Evolutionary conservation across 768 basidiomycete genomes (phyloP), one percentile per base, ranked within the genome.

Genomic region (Lentinula raphanica): DNA sequence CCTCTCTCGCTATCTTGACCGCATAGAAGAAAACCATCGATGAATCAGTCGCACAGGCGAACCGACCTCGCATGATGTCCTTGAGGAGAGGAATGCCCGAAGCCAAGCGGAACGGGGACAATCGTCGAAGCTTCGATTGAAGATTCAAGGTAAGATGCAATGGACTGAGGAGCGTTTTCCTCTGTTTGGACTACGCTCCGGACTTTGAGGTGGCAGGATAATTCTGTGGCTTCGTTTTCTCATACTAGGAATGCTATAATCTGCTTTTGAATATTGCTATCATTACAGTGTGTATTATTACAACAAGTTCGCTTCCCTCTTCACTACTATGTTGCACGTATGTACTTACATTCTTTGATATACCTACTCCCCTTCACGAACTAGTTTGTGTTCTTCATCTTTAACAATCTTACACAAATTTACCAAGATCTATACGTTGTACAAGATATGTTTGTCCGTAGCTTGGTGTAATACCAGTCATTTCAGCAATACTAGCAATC

Each of bases 41-140:
- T 66, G 19, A 67, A 69, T 48, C 68, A 69, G 19, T 67, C 68
- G 19, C 58, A 40, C 77, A 21, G 68, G 74, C 25, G 69, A 74
- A 49, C 68, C 65, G 51, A 57, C 60, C 76, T 21, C 67, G 72
- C 46, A 68, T 69, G 3, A 63, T 68, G 8, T 53, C 51, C 25
- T 13, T 53, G 35, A 53, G 23, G 36, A 17, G 51, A 23, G 71
- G 75, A 15, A 74, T 72, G 19, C 72, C 75, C 3, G 72, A 78
- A 60, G 72, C 72, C 8, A 63, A 71, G 12, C 67, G 74, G 51
- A 71, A 69, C 51, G 72, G 74, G 28, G 68, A 69, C 59, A 73
- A 72, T 49, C 71, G 72, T 28, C 63, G 71, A 39, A 75, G 71
- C 55, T 67, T 76, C 28, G 71, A 75, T 55, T 74, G 49, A 68